Evolutionary conservation across 2,329 filamentous ascomycete genomes (phyloP), one percentile per base, ranked within the genome.

Genomic region (Stagonosporopsis vannaccii): DNA sequence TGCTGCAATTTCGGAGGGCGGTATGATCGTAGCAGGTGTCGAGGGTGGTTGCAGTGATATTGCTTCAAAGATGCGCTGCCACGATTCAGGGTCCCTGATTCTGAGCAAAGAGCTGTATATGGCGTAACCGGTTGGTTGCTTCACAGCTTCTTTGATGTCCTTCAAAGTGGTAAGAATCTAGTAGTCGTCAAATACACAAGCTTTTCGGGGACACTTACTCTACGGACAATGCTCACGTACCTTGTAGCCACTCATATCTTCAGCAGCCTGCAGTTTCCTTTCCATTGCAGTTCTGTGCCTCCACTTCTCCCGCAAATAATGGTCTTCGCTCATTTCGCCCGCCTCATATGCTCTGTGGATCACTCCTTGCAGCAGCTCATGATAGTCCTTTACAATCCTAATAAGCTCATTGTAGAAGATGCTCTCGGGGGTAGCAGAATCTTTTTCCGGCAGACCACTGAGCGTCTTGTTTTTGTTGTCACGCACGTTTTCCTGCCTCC

Each of bases 21-120:
- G 23, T 15, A 20, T n/a, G 7, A 8, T 19, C 5, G 13, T 15
- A 12, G 32, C 19, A 5, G 28, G 13, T 17, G 28, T 23, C 3
- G 25, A 46, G 19, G 1, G 51, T 44, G 43, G 39, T n/a, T 52
- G 43, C 3, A 52, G 13, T 1, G 51, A 39, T 7, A 30, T 8
- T 15, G 36, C 22, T 12, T 50, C 25, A 15, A 44, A 33, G 9
- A 57, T 19, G 35, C 41, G 40, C 36, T 56, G 46, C 51, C 51
- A 60, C 43, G 51, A 50, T 17, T 40, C 42, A 5, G 36, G 53
- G 9, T 51, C 42, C n/a, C 53, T 32, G 8, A 37, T 40, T 13
- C 26, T 25, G 36, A 47, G 37, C 13, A 56, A 26, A 6, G 37
- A 36, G 37, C 37, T 37, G 32, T 56, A 56, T 36, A 56, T 51